phyloP scores from a whole-genome alignment of 768 basidiomycete genomes.

The Macrocybe gigantea region DNA sequence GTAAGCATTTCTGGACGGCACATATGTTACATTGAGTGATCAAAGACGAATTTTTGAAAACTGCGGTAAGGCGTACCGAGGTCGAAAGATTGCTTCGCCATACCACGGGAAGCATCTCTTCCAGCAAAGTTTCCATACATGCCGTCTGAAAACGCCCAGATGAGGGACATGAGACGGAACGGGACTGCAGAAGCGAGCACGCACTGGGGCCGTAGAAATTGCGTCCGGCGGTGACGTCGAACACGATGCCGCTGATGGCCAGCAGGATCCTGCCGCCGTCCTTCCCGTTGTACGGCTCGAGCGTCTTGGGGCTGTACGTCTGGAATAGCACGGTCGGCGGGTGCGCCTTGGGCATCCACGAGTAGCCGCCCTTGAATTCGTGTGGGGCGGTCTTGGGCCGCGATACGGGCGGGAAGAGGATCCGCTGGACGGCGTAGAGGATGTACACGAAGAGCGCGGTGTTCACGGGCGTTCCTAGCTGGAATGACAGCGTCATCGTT shows the following conservation, averaged over 20 bases:
- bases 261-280: slow-evolving; percentile 73
- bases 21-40: not conserved
- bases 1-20: slow-evolving; percentile 76
- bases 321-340: slow-evolving; percentile 73
- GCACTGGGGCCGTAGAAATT: slow-evolving; percentile 94
- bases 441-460: slow-evolving; percentile 75
- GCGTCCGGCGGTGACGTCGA: slow-evolving; percentile 86
- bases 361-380: slow-evolving; percentile 81
- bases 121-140: slow-evolving; percentile 99
- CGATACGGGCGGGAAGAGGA: slow-evolving; percentile 64
- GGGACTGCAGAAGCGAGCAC: slow-evolving; percentile 16
- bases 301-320: slow-evolving; percentile 73
- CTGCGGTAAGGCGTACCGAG: slow-evolving; percentile 43
- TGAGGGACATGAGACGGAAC: not conserved
- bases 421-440: slow-evolving; percentile 67
- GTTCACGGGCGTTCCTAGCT: slow-evolving; percentile 72
- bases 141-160: slow-evolving; percentile 53
- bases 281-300: slow-evolving; percentile 60
- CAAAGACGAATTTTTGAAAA: no score
- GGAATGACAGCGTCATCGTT: slow-evolving; percentile 33
- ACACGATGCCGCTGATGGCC: slow-evolving; percentile 81
- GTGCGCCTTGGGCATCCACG: slow-evolving; percentile 86
- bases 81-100: slow-evolving; percentile 98
- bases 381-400: slow-evolving; percentile 44
- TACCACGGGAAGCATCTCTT: slow-evolving; percentile 89